Conservation (phyloP, 208 protist species). For the Trypanosoma platydactyli region DNA sequence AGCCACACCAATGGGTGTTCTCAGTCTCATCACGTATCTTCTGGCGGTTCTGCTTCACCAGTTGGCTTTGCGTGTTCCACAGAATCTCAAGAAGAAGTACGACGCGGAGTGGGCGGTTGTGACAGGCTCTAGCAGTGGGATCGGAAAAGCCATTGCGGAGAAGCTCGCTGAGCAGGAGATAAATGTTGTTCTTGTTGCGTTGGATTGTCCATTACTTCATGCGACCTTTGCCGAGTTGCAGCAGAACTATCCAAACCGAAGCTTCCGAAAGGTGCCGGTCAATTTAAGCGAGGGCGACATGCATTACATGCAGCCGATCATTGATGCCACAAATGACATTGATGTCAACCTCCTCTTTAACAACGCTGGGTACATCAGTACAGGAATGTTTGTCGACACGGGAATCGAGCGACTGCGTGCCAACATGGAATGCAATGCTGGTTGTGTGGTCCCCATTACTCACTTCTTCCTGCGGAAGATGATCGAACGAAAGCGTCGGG, state of each 20-base stretch:
- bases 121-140: conserved; percentile 94
- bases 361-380: conserved; percentile 94
- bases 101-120: conserved; percentile 88
- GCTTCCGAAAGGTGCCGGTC: conserved; percentile 87
- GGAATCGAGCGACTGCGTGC: conserved; percentile 68
- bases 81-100: conserved; percentile 81
- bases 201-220: conserved; percentile 87
- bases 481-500: conserved; percentile 67
- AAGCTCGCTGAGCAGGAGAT: conserved; percentile 92
- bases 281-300: conserved; percentile 81
- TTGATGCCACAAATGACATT: conserved; percentile 64
- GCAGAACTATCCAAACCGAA: conserved; percentile 59
- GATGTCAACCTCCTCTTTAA: conserved; percentile 87
- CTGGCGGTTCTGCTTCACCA: conserved; percentile 48
- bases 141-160: conserved; percentile 92
- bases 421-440: conserved; percentile 92
- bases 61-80: conserved; percentile 59
- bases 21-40: conserved; percentile 82
- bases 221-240: conserved; percentile 76
- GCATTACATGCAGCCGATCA: conserved; percentile 76
- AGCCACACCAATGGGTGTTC: conserved; percentile 61
- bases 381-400: conserved; percentile 90
- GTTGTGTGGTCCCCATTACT: conserved; percentile 83
- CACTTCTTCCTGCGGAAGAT: conserved; percentile 89
- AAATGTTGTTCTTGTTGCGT: conserved; percentile 90